Evolutionary conservation across 345 rosid genomes (phyloP), one percentile per base, ranked within the genome.

Genomic region (Syzygium jambos): DNA sequence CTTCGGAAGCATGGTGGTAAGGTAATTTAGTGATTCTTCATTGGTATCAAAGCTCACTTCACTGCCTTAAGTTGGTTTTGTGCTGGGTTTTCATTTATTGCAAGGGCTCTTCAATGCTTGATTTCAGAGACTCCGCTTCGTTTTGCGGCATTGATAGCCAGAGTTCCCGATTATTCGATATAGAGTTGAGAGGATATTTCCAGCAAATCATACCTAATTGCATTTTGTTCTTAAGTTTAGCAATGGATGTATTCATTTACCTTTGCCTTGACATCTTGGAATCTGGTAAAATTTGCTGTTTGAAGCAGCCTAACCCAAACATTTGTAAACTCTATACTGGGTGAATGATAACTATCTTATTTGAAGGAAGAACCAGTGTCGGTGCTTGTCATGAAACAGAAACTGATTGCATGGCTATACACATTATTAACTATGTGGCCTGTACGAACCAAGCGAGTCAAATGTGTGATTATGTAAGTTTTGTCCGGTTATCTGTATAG

Each of bases 1-100:
- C 91, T 95, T 15, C 90, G 90, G 91, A 88, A 95, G 87, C 98
- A 98, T 88, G 99, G 98, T 80, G 99, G 99, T 89, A 96, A 98
- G 99, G 99, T 97, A 93, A 57, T 85, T n/a, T 23, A 43, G 30
- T 12, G 43, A 16, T 57, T 87, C 82, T 57, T 85, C 82, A n/a
- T 68, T 34, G 51, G 51, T n/a, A 53, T 23, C 22, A 27, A 27
- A 34, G 57, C 51, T 17, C 29, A 23, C 77, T 65, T 15, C 55
- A 43, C 63, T 86, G 49, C 53, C 13, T 25, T 51, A 17, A 17
- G 88, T 84, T 22, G 0, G 43, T 57, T 86, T 46, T 51, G 43
- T 46, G 30, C 78, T 56, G 77, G 51, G 52, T 52, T 56, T n/a
- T 29, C 86, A 16, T 46, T 5, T 78, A 0, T 51, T 38, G 59